Base-by-base conservation (phyloP, 176 grass and related monocot genomes). In the Urochloa ruziziensis region DNA sequence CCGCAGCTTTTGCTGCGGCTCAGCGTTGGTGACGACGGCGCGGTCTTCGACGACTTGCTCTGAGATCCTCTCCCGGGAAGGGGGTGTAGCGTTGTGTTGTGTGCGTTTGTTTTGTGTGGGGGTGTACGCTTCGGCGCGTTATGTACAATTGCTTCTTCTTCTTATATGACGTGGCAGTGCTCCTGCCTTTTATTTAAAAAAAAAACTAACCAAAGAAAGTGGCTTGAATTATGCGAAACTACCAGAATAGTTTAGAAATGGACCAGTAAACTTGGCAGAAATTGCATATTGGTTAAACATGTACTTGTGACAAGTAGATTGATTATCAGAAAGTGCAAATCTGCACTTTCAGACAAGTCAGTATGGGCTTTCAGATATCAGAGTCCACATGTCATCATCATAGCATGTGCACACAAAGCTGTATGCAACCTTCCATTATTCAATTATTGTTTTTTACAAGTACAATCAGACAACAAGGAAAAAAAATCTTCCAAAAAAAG, bases 361-460 rank as follows among this genome's bases (percentile, higher is more conserved):
- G 60, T 67, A 68, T 80, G 69, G 76, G 67, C 24, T 89, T 89
- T 69, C 69, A 85, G 60, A 80, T 80, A 75, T 34, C 43, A 23
- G 42, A 19, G 21, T 44, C 65, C 12, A 56, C 18, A 19, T 18
- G 21, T 13, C 33, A 63, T 64, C 14, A 58, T 70, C 60, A 36
- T 68, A 37, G 13, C 17, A 67, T 58, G 33, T 67, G 37, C 14
- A 47, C 1, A 2, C 2, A 24, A 28, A 67, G 19, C n/a, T 48
- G 13, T 18, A 25, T 48, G 18, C 61, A 28, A 10, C n/a, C 60
- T 84, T 25, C 73, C 60, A 49, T 28, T 15, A 44, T 83, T 36
- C 72, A 70, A 46, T 34, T 4, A 35, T 8, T 23, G 6, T 16
- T 35, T 4, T 74, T 12, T 58, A 76, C 53, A 71, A 78, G 33